A percentile compares a stretch with the other conserved stretches of the same genome.
Evolutionary conservation across 2,329 filamentous ascomycete genomes (phyloP).

Genomic region (Penicillium sp.): DNA sequence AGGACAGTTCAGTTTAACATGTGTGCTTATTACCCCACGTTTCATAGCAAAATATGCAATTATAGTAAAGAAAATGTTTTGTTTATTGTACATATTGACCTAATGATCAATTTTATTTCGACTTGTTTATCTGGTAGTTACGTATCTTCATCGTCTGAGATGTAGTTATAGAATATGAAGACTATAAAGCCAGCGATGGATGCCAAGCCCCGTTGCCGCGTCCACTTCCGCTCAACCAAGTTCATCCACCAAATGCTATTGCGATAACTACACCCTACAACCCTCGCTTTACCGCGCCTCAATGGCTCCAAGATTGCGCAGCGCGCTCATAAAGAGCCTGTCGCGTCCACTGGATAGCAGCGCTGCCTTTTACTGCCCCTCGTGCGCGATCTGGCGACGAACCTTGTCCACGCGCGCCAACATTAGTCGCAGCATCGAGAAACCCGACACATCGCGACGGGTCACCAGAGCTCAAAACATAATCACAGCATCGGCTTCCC

Average conservation of each 20-base stretch:
- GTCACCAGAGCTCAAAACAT: conserved; percentile 8
- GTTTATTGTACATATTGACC: not conserved
- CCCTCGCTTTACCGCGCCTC: conserved; percentile 7
- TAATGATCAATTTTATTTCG: not conserved
- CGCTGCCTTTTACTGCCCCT: conserved; percentile 41
- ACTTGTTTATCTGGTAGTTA: not conserved
- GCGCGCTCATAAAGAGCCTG: conserved; percentile 38
- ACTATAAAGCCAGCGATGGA: not conserved
- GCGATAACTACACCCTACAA: conserved; percentile 3
- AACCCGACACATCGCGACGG: conserved; percentile 15
- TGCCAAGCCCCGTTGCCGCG: conserved; percentile 25
- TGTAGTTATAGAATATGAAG: not conserved
- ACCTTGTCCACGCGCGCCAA: conserved; percentile 31
- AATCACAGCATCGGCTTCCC: conserved; percentile 10
- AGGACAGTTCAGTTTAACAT: conserved; percentile 16
- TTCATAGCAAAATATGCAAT: not conserved
- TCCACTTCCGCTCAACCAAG: conserved; percentile 19
- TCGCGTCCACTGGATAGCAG: conserved; percentile 27
- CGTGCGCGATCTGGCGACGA: conserved; percentile 41
- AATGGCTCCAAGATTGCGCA: conserved; percentile 44
- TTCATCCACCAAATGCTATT: conserved; percentile 7
- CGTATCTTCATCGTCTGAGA: not conserved
- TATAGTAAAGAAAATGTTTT: not conserved
- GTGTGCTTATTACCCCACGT: conserved; percentile 6
- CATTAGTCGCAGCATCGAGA: conserved; percentile 14